Evolutionary conservation across 441 rosid genomes (phyloP), one percentile per base, ranked within the genome.

Genomic region (Gossypium lobatum): DNA sequence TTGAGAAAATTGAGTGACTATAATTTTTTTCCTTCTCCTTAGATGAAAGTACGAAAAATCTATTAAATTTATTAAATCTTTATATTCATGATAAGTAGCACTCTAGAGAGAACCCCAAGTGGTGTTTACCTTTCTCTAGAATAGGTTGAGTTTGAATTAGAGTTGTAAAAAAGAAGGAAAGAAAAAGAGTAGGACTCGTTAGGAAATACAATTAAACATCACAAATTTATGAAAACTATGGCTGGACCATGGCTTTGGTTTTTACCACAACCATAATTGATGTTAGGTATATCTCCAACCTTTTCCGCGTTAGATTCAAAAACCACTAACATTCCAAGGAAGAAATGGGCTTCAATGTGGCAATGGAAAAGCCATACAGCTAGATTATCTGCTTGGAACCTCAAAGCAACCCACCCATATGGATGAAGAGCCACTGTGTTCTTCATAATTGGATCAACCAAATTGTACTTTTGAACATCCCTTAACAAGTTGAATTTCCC

Each of bases 291-390:
- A n/a, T 73, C 48, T 21, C 86, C 84, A 2, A 92, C 75, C 45
- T 37, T 85, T 3, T 86, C 78, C 16, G 86, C 60, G 3, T 91
- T 93, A 73, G 84, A 88, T 37, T 84, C 91, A 42, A 91, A 88
- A 50, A 84, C 88, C 42, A 86, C 85, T 0, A 86, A 79, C 98
- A 88, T 91, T 1, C 98, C 98, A 88, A 89, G 80, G 59, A 52
- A 85, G 26, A 91, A 84, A 79, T 91, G 98, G 1, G 95, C 78
- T 61, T 91, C 95, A 0, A 89, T 85, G 52, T 93, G 95, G 74
- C 95, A 93, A 58, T 91, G 95, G 55, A 91, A 89, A 0, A 81
- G 23, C 95, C 97, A 93, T 3, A 79, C 89, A 0, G 93, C 92
- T 0, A 91, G 91, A 37, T 93, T 93, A 76, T 93, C 83, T 2